Conservation (phyloP, 164 flowering plant genomes). For the Platanus orientalis region DNA sequence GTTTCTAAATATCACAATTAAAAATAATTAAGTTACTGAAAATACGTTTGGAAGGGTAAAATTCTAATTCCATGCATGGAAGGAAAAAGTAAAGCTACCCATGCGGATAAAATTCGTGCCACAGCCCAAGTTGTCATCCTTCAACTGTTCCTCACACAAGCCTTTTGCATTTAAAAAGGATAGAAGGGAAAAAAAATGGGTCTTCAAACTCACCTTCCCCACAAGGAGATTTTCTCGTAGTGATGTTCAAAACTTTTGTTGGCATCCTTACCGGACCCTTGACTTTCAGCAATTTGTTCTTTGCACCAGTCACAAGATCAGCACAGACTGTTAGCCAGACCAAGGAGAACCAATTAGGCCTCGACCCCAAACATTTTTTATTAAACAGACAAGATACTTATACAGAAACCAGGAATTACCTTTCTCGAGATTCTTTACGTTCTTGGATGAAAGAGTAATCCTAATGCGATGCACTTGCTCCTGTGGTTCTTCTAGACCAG, state of each 20-base stretch:
- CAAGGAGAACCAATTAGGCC: neutral
- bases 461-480: conserved; percentile 34
- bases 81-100: neutral
- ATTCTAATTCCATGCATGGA: no score
- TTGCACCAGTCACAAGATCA: conserved; percentile 3
- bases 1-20: no score
- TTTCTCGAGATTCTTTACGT: conserved; percentile 45
- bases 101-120: no score
- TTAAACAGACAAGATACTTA: neutral
- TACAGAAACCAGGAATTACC: conserved; percentile 11
- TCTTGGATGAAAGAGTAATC: conserved; percentile 44
- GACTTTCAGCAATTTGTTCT: neutral
- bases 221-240: conserved; percentile 2
- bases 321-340: neutral
- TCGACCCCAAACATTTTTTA: neutral
- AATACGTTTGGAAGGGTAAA: no score
- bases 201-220: neutral
- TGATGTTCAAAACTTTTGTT: neutral
- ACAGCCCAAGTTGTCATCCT: neutral
- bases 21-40: no score
- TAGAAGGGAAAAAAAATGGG: neutral
- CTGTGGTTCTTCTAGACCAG: conserved; percentile 34
- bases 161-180: no score
- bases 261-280: neutral
- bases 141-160: neutral